Base-by-base conservation (phyloP, 192 early-diverging fungal genomes). In the Backusella macrospora region DNA sequence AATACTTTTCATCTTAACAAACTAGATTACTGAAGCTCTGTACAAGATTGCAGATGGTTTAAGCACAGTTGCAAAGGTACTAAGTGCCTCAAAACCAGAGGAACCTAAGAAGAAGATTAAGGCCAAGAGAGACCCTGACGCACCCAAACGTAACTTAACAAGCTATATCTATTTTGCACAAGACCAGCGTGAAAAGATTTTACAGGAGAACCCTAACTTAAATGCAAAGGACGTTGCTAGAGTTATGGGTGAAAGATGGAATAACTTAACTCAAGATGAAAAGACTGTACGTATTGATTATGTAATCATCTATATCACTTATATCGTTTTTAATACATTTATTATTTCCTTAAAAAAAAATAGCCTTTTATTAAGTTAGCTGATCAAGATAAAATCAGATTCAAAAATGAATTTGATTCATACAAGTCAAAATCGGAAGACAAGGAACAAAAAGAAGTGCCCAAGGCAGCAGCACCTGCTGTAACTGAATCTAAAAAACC, bases 91-190 rank as follows among this genome's bases (percentile, higher is more conserved):
- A 21, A 59, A 23, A 23, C 9, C 4, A 4, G 63, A 65, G 5
- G 42, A 69, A 1, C 48, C 69, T 83, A 84, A 80, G 70, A 68
- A 62, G 77, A 73, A 59, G 81, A 84, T 72, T 18, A 67, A 67
- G 84, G 82, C 81, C 72, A 92, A 92, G 88, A 96, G 95, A 88
- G 92, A 95, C 88, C 88, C 91, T 52, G 89, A 88, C 70, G 92
- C 91, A 4, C 96, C 96, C 82, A 98, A 96, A 87, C 92, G 92
- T 86, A 88, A 92, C 1, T 84, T 96, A 62, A 92, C 95, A 14
- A 94, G 93, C 23, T 98, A 94, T 86, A 90, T 98, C 84, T 85
- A 93, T 78, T 98, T 92, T 84, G 92, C 92, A 34, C 85, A 94
- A 80, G 93, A 87, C 72, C 91, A 88, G 82, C 88, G 96, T 59